Evolutionary conservation across 2,329 filamentous ascomycete species (phyloP).

Genomic region (Thelonectria rubi): DNA sequence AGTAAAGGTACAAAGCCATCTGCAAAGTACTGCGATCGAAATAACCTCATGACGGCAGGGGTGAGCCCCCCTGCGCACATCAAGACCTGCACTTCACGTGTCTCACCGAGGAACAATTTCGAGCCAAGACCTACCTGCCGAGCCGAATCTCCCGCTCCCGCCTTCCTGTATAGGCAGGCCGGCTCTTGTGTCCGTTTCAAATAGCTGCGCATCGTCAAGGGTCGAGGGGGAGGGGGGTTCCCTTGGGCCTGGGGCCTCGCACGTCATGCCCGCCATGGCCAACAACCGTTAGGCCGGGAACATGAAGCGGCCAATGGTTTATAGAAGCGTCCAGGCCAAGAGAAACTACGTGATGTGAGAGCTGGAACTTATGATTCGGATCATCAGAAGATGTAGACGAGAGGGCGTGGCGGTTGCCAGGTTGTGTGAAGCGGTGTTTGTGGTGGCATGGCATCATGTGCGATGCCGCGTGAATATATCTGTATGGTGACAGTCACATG

Average conservation of each 20-base stretch:
- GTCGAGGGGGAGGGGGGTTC: neutral
- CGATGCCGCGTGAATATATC: neutral
- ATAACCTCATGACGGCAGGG: neutral
- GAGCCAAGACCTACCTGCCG: neutral
- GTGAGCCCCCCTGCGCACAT: neutral
- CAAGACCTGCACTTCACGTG: neutral
- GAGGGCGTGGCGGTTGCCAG: constrained; percentile 3
- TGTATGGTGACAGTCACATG: neutral
- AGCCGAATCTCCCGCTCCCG: constrained; percentile 5
- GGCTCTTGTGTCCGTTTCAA: constrained; percentile 12
- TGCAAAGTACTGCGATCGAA: neutral
- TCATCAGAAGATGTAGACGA: neutral
- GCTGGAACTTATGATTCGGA: constrained; percentile 15
- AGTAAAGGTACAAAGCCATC: neutral
- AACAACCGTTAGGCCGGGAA: constrained; percentile 20
- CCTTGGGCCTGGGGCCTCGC: constrained; percentile 15
- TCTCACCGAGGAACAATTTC: constrained; percentile 1
- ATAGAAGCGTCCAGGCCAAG: neutral
- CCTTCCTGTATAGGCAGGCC: constrained; percentile 18
- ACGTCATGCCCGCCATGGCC: constrained; percentile 24
- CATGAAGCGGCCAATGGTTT: constrained; percentile 10
- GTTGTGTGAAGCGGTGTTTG: neutral
- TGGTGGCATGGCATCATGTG: constrained; percentile 1
- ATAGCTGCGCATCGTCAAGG: constrained; percentile 4
- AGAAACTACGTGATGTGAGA: constrained; percentile 9